Evolutionary conservation across 139 green algal species (phyloP).

Genomic region (Chlorella vulgaris): DNA sequence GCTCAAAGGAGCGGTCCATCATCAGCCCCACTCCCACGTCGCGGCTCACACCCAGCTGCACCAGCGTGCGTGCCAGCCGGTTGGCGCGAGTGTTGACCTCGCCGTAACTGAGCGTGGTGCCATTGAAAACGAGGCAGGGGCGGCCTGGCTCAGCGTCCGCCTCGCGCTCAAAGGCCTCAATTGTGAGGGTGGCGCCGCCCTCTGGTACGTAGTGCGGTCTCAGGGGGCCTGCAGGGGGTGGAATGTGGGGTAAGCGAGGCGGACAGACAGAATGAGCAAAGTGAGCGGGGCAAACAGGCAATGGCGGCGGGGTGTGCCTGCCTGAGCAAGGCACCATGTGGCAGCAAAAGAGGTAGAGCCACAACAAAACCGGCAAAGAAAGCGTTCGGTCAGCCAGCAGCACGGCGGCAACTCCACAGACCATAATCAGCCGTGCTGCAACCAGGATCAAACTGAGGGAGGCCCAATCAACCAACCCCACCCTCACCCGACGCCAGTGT

Average conservation of each 20-base stretch:
- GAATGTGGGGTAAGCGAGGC: too few species aligned
- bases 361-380: too few species aligned
- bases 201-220: background rate
- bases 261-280: too few species aligned
- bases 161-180: background rate
- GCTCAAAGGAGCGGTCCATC: conserved; percentile 44
- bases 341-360: too few species aligned
- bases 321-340: too few species aligned
- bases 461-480: background rate
- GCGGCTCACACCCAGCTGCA: background rate
- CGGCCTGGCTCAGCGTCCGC: background rate
- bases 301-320: too few species aligned
- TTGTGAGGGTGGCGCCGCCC: background rate
- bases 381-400: too few species aligned
- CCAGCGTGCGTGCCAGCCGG: background rate
- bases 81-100: background rate
- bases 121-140: background rate
- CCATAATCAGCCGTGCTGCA: too few species aligned
- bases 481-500: background rate
- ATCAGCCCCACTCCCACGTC: conserved; percentile 43
- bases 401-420: too few species aligned
- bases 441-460: too few species aligned
- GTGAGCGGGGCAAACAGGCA: too few species aligned
- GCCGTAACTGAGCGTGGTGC: background rate
- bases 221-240: background rate